phyloP scores from a whole-genome alignment of 164 flowering plant species.

The Nymphaea thermarum region DNA sequence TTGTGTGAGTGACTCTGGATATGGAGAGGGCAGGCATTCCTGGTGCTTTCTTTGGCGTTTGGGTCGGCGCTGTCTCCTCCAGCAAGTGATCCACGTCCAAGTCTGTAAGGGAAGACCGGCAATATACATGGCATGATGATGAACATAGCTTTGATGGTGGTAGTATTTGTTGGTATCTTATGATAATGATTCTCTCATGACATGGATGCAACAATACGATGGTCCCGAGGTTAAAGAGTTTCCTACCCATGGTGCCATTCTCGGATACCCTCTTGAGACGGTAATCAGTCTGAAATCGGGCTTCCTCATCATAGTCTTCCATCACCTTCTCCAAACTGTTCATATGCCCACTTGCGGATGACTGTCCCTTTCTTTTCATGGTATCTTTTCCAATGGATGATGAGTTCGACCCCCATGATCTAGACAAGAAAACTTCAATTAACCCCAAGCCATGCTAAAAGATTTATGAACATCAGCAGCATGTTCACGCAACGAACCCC shows the following conservation, averaged over 20 bases:
- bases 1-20: neutral
- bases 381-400: neutral
- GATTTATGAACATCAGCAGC: no score
- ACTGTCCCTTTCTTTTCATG: neutral
- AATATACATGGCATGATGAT: no score
- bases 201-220: no score
- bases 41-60: conserved; percentile 25
- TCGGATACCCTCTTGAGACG: conserved; percentile 32
- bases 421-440: no score
- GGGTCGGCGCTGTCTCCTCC: conserved; percentile 81
- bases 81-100: conserved; percentile 34
- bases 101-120: neutral
- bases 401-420: neutral
- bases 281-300: conserved; percentile 24
- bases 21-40: neutral
- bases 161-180: no score
- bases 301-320: neutral
- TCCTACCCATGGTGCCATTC: conserved; percentile 31
- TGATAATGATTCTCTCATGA: no score
- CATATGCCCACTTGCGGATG: neutral
- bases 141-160: no score
- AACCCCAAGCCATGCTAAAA: no score
- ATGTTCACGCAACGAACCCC: no score
- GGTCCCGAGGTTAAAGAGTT: no score
- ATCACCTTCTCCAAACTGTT: neutral